Conservation (phyloP, 768 basidiomycete genomes). For the Lactarius sanguifluus region DNA sequence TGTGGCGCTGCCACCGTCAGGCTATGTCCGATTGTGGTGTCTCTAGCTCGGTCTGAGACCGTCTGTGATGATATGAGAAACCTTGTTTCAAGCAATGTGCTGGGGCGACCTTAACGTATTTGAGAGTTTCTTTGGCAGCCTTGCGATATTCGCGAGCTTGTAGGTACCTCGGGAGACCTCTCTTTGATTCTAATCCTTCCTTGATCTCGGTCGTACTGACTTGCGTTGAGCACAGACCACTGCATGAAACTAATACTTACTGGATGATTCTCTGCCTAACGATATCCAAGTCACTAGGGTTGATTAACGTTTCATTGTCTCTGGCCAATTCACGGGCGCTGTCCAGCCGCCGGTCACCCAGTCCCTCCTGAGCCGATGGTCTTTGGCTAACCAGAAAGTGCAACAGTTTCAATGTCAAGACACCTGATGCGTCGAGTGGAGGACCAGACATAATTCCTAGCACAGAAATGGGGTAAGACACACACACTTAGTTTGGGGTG, state of each 20-base stretch:
- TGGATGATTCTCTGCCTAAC: slow-evolving; percentile 3
- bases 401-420: slow-evolving; percentile 10
- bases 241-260: slow-evolving; percentile 1
- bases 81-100: background rate
- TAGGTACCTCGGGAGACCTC: slow-evolving; percentile 4
- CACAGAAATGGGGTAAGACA: background rate
- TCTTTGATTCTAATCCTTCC: slow-evolving; percentile 5
- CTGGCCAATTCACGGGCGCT: slow-evolving; percentile 7
- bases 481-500: background rate
- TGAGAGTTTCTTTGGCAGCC: background rate
- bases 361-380: slow-evolving; percentile 1
- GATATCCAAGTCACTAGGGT: background rate
- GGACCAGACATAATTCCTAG: background rate
- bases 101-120: background rate
- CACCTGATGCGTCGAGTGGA: slow-evolving; percentile 13
- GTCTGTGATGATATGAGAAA: slow-evolving; percentile 11
- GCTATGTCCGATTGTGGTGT: background rate
- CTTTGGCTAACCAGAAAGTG: background rate
- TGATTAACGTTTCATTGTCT: background rate
- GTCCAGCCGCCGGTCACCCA: slow-evolving; percentile 8
- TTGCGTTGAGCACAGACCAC: background rate
- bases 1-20: background rate
- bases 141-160: slow-evolving; percentile 15
- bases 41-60: background rate
- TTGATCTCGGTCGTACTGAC: slow-evolving; percentile 7